Evolutionary conservation across 2,329 filamentous ascomycete genomes (phyloP), one percentile per base, ranked within the genome.

Genomic region (Xenoacremonium recifei): DNA sequence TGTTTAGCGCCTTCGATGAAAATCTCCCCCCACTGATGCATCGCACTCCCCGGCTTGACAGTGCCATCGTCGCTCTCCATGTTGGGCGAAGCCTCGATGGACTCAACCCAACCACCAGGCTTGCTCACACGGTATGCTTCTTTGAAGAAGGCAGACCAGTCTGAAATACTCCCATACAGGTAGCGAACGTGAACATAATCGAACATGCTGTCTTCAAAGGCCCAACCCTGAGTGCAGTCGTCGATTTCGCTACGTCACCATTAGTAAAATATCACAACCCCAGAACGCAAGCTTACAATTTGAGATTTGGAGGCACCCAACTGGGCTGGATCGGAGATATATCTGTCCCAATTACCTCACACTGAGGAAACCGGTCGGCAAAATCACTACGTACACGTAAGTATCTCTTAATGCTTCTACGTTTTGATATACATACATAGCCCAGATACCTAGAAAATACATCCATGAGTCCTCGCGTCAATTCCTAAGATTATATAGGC

Each of bases 1-100:
- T 48, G 48, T 37, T 48, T 48, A 0, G 47, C 45, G 0, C 50
- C 50, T 1, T 53, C 47, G 0, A 53, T 35, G 2, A 53, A 53
- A 32, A 53, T 44, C 31, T 53, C 50, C 3, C 47, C 49, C 50
- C 50, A 53, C 4, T 53, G 50, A 4, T 39, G 31, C 49, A 53
- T 53, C 0, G 47, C 49, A 4, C 49, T 53, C 20, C 39, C 48
- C 4, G 45, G 34, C 0, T 34, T 32, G 18, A 53, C 44, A 2
- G 6, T 45, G 0, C 38, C 47, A 2, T 53, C 49, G 0, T 53
- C 47, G 1, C 44, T 46, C 18, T 53, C 44, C 37, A 53, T 46
- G 48, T n/a, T n/a, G n/a, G n/a, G n/a, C n/a, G n/a, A 36, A 3
- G 49, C 49, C n/a, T 53, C 47, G 3, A 50, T 32, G 11, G 49